These are phyloP conservation scores for Seminavis robusta DNA, from an alignment of 108 stramenopile genomes.

Conservation along the genomic window DNA sequence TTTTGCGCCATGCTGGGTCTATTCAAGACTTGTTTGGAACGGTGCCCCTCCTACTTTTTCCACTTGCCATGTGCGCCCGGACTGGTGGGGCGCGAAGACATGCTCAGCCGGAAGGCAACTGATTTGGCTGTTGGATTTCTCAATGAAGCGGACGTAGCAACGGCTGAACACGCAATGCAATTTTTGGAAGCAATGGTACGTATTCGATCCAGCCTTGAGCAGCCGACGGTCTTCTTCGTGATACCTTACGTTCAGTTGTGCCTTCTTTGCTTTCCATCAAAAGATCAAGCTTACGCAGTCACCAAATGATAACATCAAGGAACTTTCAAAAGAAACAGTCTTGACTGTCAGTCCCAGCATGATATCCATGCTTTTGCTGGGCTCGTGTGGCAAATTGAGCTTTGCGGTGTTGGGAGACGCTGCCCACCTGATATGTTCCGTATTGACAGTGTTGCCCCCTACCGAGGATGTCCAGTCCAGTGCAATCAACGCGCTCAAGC, in stretches of 20 bases:
- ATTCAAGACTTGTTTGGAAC: constrained; percentile 6
- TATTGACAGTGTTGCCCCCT: neutral
- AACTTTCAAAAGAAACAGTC: neutral
- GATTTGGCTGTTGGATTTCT: constrained; percentile 8
- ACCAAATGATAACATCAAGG: neutral
- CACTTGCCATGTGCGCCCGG: constrained; percentile 6
- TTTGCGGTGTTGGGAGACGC: neutral
- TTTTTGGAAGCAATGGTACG: neutral
- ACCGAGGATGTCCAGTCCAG: neutral
- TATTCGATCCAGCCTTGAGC: neutral
- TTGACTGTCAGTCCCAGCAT: neutral
- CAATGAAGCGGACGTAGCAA: neutral
- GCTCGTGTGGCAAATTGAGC: neutral
- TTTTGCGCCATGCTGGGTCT: constrained; percentile 16
- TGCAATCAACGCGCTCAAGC: neutral
- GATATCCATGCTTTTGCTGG: neutral
- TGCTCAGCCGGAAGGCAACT: constrained; percentile 8
- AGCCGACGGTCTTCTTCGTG: neutral
- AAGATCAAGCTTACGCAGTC: neutral
- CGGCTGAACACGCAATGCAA: neutral
- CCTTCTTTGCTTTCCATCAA: neutral
- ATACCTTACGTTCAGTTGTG: neutral
- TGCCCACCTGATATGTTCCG: neutral
- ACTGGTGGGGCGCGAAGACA: constrained; percentile 9
- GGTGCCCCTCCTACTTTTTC: constrained; percentile 18